Base-by-base conservation (phyloP, 441 rosid species). In the Eugenia klotzschiana region DNA sequence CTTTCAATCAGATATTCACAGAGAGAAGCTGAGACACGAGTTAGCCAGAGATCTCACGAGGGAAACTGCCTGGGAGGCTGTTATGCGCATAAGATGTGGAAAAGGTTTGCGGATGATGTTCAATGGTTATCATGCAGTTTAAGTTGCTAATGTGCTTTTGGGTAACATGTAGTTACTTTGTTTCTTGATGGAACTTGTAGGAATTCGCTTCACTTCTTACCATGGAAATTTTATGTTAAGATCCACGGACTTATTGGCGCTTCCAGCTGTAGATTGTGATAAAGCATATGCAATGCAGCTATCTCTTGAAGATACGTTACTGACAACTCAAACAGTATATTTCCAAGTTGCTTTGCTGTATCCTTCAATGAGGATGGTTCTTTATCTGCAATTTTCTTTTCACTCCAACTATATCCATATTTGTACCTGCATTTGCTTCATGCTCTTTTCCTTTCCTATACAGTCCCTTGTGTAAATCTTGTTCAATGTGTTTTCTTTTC, bases 31-130 rank as follows among this genome's bases (percentile, higher is more conserved):
- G 92, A 94, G 93, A 81, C 94, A 93, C 86, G 99, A 97, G 89
- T 89, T 97, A 82, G 89, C 93, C 74, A 93, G 99, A 91, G 99
- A 97, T 90, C 98, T 97, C 84, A 97, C 94, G 0, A 93, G 99
- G 89, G 99, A 97, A 92, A 97, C 99, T 87, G 99, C 98, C 49
- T 97, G 99, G 99, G 99, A 97, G 90, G 91, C 99, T 15, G 99
- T 96, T 69, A 92, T 97, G 99, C 95, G 99, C 73, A 86, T 97
- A 89, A 92, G 99, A 96, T 97, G 99, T 87, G 99, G 99, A 90
- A 97, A 97, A 94, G 99, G 99, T 96, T 18, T 69, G 79, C n/a
- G 72, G 27, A n/a, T 52, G 46, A 33, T 72, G 26, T 54, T 51
- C 33, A 74, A 29, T 27, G 46, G 51, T 74, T 82, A 3, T 69